Evolutionary conservation across 106 monocot species (phyloP).

Genomic region (Platanthera guangdongensis): DNA sequence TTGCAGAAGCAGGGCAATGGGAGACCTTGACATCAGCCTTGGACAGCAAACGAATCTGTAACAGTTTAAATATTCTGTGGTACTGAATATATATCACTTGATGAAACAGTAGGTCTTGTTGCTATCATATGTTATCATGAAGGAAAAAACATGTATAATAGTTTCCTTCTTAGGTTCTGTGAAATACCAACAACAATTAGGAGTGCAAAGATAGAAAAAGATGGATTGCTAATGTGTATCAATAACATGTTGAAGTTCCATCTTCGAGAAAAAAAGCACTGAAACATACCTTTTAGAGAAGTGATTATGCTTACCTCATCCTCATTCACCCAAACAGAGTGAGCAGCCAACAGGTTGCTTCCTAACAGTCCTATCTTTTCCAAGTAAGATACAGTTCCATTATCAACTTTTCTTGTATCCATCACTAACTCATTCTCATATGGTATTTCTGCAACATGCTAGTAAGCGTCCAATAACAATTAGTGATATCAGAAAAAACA

Average conservation of each 20-base stretch:
- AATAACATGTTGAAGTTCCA: background rate
- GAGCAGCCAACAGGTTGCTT: constrained; percentile 80
- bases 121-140: background rate
- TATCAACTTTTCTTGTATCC: constrained; percentile 41
- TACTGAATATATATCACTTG: background rate
- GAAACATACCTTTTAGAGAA: background rate
- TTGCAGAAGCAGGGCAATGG: constrained; percentile 91
- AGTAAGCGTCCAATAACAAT: constrained; percentile 1
- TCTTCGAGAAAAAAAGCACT: background rate
- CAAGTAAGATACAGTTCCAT: constrained; percentile 87
- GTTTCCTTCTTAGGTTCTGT: background rate
- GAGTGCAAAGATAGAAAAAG: background rate
- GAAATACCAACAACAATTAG: background rate
- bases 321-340: constrained; percentile 79
- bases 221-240: background rate
- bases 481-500: background rate
- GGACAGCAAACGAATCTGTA: constrained; percentile 61
- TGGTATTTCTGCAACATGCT: constrained; percentile 91
- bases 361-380: constrained; percentile 68
- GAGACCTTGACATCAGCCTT: constrained; percentile 78
- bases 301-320: constrained; percentile 48
- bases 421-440: constrained; percentile 70
- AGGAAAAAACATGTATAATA: background rate
- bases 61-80: background rate
- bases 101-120: background rate